Evolutionary conservation across 2,329 filamentous ascomycete genomes (phyloP), one percentile per base, ranked within the genome.

Genomic region (Penicillium sp.): DNA sequence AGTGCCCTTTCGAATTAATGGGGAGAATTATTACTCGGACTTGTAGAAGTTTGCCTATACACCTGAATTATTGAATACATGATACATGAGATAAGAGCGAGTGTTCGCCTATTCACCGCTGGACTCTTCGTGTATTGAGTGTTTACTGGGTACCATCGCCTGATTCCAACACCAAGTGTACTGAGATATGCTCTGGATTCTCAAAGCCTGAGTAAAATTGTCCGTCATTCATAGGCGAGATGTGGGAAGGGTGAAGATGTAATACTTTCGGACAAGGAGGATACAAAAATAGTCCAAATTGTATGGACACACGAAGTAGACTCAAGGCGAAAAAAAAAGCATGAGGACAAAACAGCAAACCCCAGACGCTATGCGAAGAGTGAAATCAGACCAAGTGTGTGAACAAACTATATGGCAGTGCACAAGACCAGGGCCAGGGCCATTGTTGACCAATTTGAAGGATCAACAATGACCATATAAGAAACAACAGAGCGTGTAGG

Each of bases 331-430:
- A 49, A 55, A 31, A 33, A 37, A 56, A 51, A 52, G 29, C 53
- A 45, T 6, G 19, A 42, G 19, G 39, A 42, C 39, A 22, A 42
- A 64, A 65, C 55, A 58, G 47, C 48, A 61, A 70, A 72, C 70
- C 71, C 70, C 71, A 67, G 64, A 65, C 71, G 71, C 71, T 74
- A 74, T 74, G 71, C 71, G 65, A 71, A 67, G 61, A 63, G 62
- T 63, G 50, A 69, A 70, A 70, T 65, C 61, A 70, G 68, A 64
- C 59, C 62, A 62, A 61, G 57, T 63, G 62, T 31, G 24, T 26
- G 43, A 59, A 57, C 51, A 64, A 52, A 53, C 56, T 62, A 66
- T 61, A 67, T 61, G 58, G 60, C 59, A 58, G 54, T 53, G 50
- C 60, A 62, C 52, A 55, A 54, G 47, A 51, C 42, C 47, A 52